Conservation (phyloP, 2,329 filamentous ascomycete genomes). For the Penicillium occitanis region DNA sequence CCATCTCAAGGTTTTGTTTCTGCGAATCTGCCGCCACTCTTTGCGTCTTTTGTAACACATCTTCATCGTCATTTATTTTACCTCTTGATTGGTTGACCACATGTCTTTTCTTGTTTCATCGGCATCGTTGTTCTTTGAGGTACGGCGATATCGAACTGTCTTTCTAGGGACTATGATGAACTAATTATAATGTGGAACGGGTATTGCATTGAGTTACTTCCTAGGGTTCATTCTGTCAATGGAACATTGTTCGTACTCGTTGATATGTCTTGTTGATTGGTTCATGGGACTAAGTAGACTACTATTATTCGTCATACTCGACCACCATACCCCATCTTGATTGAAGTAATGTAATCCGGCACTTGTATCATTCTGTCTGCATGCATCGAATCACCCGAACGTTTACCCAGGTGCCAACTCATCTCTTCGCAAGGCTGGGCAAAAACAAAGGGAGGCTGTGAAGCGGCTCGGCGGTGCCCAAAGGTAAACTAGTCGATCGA, state of each 20-base stretch:
- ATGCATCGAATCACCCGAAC: background rate
- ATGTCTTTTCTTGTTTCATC: background rate
- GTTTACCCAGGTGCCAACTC: background rate
- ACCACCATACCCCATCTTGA: background rate
- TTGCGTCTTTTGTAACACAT: conserved; percentile 14
- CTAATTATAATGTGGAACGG: conserved; percentile 14
- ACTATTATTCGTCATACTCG: background rate
- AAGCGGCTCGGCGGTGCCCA: conserved; percentile 9
- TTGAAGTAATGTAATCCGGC: background rate
- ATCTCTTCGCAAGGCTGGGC: background rate
- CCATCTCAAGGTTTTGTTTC: background rate
- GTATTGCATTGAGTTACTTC: conserved; percentile 2
- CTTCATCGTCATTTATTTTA: conserved; percentile 19
- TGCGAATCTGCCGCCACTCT: conserved; percentile 1
- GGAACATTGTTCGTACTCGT: conserved; percentile 3
- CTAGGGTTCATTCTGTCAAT: background rate
- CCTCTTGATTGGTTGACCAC: conserved; percentile 1
- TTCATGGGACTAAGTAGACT: background rate
- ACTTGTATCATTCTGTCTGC: background rate
- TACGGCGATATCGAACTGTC: conserved; percentile 10
- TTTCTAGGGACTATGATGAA: conserved; percentile 16
- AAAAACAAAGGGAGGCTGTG: conserved; percentile 4
- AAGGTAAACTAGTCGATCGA: background rate
- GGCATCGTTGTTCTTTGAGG: conserved; percentile 7
- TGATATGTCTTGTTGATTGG: background rate